Evolutionary conservation across 164 flowering plant genomes (phyloP).

Genomic region (Santalum album): DNA sequence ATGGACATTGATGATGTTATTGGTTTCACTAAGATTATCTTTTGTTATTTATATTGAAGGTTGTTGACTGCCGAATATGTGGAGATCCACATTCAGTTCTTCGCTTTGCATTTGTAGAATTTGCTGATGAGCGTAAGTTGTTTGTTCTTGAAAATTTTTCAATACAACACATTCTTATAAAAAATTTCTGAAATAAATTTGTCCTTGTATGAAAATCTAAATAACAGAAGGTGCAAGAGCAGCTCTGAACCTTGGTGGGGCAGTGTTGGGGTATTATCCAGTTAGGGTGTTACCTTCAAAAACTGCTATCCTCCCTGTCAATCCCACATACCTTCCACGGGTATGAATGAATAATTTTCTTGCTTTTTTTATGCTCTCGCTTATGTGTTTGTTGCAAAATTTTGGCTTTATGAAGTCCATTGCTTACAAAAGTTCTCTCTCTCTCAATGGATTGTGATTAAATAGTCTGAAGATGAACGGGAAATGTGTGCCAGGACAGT

Average conservation of each 20-base stretch:
- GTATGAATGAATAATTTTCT: conserved; percentile 17
- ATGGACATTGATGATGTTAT: neutral
- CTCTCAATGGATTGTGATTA: neutral
- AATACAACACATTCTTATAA: neutral
- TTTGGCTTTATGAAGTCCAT: neutral
- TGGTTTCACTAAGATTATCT: neutral
- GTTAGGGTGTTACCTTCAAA: conserved; percentile 45
- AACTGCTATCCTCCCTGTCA: conserved; percentile 47
- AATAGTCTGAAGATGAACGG: conserved; percentile 42
- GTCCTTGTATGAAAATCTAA: conserved; percentile 3
- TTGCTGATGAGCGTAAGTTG: conserved; percentile 39
- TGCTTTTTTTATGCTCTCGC: neutral
- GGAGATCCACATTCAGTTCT: conserved; percentile 44
- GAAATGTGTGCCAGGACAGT: conserved; percentile 47
- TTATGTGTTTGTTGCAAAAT: neutral
- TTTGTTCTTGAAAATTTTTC: neutral
- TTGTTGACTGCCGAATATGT: conserved; percentile 37
- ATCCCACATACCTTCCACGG: conserved; percentile 43
- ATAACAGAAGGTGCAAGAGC: conserved; percentile 34
- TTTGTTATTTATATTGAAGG: conserved; percentile 17
- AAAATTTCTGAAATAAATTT: conserved; percentile 3
- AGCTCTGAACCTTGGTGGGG: conserved; percentile 36
- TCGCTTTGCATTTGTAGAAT: conserved; percentile 44
- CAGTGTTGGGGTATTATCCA: conserved; percentile 42
- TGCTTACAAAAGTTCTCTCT: too few species aligned